Conservation (phyloP, 192 early-diverging fungal species). For the Diversispora epigaea region DNA sequence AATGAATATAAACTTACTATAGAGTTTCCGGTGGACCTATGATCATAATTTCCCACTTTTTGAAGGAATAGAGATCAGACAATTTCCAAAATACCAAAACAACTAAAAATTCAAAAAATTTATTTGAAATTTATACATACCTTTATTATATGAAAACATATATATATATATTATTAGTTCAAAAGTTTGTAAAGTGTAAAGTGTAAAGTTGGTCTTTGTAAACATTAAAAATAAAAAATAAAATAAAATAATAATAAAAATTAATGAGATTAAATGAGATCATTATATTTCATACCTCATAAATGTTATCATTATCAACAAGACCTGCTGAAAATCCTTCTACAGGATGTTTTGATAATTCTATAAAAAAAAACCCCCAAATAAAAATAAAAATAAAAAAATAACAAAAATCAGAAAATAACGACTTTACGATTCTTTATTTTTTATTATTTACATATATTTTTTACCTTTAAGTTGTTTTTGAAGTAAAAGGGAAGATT, state of each 20-base stretch:
- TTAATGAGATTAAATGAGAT: too few relatives aligned
- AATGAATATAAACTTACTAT: constrained; percentile 62
- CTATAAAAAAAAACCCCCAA: constrained; percentile 45
- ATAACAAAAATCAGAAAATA: neutral
- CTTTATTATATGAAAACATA: neutral
- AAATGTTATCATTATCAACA: constrained; percentile 78
- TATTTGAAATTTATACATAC: neutral
- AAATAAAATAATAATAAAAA: constrained; percentile 5
- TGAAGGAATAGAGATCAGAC: too few relatives aligned
- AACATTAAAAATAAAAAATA: constrained; percentile 18
- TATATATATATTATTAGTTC: too few relatives aligned
- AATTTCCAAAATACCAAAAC: constrained; percentile 5
- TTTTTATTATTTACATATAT: too few relatives aligned
- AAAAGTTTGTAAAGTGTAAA: too few relatives aligned
- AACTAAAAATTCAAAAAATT: neutral
- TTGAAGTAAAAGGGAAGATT: constrained; percentile 29
- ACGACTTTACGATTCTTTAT: neutral
- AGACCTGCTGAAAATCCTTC: constrained; percentile 92
- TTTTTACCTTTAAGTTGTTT: constrained; percentile 31
- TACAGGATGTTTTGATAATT: constrained; percentile 71
- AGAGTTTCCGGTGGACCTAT: constrained; percentile 84
- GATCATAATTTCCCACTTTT: constrained; percentile 85
- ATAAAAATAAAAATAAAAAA: constrained; percentile 17
- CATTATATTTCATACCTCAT: constrained; percentile 60
- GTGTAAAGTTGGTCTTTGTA: neutral